These are phyloP conservation scores for Groenewaldozyma auringiensis DNA, from an alignment of 1,139 yeast genomes.

Conservation along the genomic window DNA sequence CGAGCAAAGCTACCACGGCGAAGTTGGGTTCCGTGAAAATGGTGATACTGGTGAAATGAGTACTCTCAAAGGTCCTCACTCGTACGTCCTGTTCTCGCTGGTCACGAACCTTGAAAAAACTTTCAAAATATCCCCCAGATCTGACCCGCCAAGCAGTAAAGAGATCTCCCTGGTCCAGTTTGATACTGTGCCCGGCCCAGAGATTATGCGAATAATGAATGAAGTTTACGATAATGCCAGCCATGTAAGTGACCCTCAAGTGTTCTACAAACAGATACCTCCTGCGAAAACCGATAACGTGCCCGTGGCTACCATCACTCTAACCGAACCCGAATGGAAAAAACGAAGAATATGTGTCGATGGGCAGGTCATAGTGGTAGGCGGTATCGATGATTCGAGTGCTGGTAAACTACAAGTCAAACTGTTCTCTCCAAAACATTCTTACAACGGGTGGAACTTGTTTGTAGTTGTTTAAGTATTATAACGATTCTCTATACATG, in stretches of 20 bases:
- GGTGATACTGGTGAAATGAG: constrained; percentile 13
- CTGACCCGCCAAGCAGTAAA: constrained; percentile 41
- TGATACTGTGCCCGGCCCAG: constrained; percentile 33
- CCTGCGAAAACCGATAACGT: not conserved
- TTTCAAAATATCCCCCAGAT: constrained; percentile 67
- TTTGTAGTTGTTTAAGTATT: constrained; percentile 19
- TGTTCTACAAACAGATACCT: constrained; percentile 22
- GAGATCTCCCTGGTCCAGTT: constrained; percentile 51
- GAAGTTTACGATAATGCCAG: constrained; percentile 51
- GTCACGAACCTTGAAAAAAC: constrained; percentile 57
- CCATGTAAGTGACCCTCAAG: constrained; percentile 40
- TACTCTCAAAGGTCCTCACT: constrained; percentile 39
- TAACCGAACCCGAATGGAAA: constrained; percentile 18
- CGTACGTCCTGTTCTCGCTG: constrained; percentile 61
- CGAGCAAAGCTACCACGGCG: constrained; percentile 17
- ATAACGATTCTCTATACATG: too few species aligned
- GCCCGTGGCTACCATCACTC: constrained; percentile 12
- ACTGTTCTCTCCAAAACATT: constrained; percentile 18
- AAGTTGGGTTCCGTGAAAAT: constrained; percentile 17
- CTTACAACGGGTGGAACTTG: constrained; percentile 27
- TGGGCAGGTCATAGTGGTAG: constrained; percentile 25
- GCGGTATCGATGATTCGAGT: constrained; percentile 7
- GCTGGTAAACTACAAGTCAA: constrained; percentile 17
- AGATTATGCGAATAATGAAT: constrained; percentile 50
- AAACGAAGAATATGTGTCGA: constrained; percentile 33